Conservation (phyloP, 441 rosid species). For the Populus tomentosa region DNA sequence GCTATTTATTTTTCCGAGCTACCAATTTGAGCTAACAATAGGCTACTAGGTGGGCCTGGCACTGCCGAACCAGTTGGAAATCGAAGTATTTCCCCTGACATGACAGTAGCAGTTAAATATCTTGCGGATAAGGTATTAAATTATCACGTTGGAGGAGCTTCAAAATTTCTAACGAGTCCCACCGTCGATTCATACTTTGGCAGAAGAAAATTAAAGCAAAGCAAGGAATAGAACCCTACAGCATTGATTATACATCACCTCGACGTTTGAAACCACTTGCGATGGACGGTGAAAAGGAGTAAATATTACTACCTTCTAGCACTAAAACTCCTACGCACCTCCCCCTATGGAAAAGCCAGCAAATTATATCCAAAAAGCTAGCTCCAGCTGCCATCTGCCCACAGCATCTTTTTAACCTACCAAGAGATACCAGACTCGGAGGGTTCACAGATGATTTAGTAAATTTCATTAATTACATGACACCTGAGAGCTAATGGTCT, state of each 20-base stretch:
- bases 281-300: neutral
- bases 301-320: no score
- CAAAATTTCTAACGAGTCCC: neutral
- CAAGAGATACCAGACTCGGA: neutral
- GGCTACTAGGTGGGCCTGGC: neutral
- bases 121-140: neutral
- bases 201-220: neutral
- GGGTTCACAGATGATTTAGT: neutral
- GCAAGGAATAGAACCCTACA: neutral
- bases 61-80: neutral
- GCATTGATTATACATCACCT: neutral
- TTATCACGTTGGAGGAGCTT: neutral
- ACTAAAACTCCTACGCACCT: neutral
- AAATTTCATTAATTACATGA: neutral
- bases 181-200: neutral
- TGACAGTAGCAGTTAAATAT: neutral
- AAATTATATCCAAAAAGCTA: neutral
- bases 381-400: neutral
- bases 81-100: neutral
- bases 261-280: neutral
- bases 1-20: no score
- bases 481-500: neutral
- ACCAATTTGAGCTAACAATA: no score
- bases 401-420: neutral
- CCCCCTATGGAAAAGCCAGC: neutral